These are phyloP conservation scores for Neurospora sp. DNA, from an alignment of 495 filamentous ascomycete genomes.

Conservation along the genomic window DNA sequence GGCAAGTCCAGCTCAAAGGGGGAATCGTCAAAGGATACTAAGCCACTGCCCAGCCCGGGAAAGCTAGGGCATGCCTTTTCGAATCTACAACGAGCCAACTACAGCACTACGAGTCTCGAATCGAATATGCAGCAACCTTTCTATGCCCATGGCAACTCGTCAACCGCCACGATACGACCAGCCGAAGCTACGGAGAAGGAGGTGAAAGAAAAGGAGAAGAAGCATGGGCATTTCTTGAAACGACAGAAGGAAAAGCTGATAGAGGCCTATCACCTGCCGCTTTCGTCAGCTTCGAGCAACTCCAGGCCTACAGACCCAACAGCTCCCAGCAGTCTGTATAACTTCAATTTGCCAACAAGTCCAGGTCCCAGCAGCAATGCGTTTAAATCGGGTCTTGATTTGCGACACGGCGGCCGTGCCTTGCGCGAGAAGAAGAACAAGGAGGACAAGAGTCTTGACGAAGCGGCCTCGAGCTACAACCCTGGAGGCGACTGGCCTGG, in stretches of 20 bases:
- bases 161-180: conserved; percentile 61
- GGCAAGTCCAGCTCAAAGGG: conserved; percentile 71
- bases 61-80: conserved; percentile 58
- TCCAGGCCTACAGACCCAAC: conserved; percentile 76
- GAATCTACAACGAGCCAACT: conserved; percentile 55
- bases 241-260: conserved; percentile 87
- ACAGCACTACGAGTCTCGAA: conserved; percentile 72
- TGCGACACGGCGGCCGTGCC: conserved; percentile 74
- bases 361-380: conserved; percentile 59
- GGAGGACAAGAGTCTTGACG: conserved; percentile 50
- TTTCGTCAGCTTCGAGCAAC: conserved; percentile 86
- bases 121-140: conserved; percentile 55
- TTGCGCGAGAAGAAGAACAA: conserved; percentile 87
- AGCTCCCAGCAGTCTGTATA: conserved; percentile 77
- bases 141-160: conserved; percentile 76
- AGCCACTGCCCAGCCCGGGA: conserved; percentile 67
- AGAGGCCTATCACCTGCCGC: conserved; percentile 66
- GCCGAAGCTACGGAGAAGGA: conserved; percentile 30
- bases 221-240: conserved; percentile 70
- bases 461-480: conserved; percentile 25
- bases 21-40: conserved; percentile 53
- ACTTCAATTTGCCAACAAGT: conserved; percentile 56
- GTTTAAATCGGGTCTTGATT: conserved; percentile 73
- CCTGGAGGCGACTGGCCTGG: conserved; percentile 41
- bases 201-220: conserved; percentile 56